These are phyloP conservation scores for Stagonosporopsis tanaceti DNA, from an alignment of 2,329 filamentous ascomycete genomes.

Conservation along the genomic window DNA sequence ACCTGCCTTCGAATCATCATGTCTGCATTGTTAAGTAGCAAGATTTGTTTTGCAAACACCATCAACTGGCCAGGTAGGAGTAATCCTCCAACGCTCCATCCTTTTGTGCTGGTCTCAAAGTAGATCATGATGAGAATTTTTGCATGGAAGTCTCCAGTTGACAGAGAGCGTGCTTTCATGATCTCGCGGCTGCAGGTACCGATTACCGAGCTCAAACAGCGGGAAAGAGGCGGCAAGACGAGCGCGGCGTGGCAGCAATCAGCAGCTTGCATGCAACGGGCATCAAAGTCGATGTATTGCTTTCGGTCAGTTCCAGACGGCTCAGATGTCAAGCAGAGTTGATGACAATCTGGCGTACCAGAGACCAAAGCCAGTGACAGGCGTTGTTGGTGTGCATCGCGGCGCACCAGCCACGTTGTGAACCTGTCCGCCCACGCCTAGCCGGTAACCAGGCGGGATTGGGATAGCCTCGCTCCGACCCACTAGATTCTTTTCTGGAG, in stretches of 20 bases:
- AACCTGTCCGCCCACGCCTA: constrained; percentile 12
- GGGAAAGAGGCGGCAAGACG: neutral
- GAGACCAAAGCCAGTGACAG: constrained; percentile 16
- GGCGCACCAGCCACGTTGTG: constrained; percentile 17
- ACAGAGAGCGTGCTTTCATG: neutral
- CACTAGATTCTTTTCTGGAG: constrained; percentile 16
- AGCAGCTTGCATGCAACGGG: neutral
- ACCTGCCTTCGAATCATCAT: neutral
- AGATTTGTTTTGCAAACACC: neutral
- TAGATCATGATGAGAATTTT: neutral
- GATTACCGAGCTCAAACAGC: constrained; percentile 2
- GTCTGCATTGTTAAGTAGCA: neutral
- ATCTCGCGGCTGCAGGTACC: constrained; percentile 13
- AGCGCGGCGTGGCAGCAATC: neutral
- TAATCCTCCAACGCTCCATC: too few relatives aligned
- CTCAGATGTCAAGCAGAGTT: neutral
- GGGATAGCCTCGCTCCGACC: constrained; percentile 15
- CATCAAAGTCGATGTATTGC: neutral
- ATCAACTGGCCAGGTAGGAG: too few relatives aligned
- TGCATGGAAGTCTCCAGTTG: neutral
- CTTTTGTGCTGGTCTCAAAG: too few relatives aligned
- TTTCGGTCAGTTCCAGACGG: neutral
- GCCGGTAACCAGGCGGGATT: constrained; percentile 15
- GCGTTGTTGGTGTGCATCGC: constrained; percentile 9
- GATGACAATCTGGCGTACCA: constrained; percentile 2